phyloP scores from a whole-genome alignment of 148 eudicot genomes.

The Diospyros lotus region DNA sequence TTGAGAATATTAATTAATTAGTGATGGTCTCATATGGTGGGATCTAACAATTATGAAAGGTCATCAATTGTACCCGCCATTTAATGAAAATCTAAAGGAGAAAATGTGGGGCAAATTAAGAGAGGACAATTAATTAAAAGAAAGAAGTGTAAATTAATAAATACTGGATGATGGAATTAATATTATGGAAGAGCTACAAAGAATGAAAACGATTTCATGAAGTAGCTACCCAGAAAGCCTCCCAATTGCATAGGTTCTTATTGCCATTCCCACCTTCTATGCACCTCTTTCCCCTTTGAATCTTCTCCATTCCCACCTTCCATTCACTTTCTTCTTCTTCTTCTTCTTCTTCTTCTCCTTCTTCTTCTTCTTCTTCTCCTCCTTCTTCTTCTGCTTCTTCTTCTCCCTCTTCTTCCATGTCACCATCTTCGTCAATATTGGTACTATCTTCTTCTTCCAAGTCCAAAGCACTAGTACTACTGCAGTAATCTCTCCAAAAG shows the following conservation, averaged over 20 bases:
- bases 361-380: constrained; percentile 5
- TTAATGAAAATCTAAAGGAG: no score
- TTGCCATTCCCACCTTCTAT: constrained; percentile 48
- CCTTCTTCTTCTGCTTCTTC: constrained; percentile 12
- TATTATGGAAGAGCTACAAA: no score
- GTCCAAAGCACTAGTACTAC: background rate
- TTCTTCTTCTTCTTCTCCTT: background rate
- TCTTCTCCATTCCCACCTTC: constrained; percentile 32
- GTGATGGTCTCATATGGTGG: no score
- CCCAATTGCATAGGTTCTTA: constrained; percentile 43
- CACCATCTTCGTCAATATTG: background rate
- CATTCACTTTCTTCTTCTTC: constrained; percentile 29
- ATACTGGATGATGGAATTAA: no score
- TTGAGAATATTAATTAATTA: no score
- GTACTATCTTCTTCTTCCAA: background rate
- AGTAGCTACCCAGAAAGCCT: constrained; percentile 68
- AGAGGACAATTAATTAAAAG: no score
- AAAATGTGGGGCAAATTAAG: no score
- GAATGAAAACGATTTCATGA: constrained; percentile 6
- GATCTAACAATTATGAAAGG: no score
- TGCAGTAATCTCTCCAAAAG: no score
- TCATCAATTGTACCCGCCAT: no score
- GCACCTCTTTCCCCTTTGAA: constrained; percentile 55
- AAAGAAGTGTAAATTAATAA: no score
- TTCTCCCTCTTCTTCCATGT: constrained; percentile 1